Conservation (phyloP, 805 yeast genomes). For the Wickerhamiella lipophila region DNA sequence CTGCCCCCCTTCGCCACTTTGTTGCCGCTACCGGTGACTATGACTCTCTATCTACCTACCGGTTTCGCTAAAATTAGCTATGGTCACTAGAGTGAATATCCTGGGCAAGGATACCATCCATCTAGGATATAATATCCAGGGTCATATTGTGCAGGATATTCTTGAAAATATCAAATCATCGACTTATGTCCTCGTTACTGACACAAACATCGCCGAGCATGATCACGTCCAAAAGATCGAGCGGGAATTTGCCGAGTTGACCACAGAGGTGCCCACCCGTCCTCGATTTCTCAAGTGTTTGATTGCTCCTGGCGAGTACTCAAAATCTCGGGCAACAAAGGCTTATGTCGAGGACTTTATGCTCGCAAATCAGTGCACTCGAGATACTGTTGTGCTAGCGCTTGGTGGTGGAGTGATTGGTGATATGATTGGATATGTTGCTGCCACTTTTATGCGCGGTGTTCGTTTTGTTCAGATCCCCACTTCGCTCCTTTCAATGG, state of each 20-base stretch:
- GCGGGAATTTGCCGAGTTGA: conserved; percentile 17
- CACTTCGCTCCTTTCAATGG: conserved; percentile 90
- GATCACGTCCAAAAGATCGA: conserved; percentile 38
- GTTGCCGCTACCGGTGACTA: background rate
- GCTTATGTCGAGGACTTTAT: conserved; percentile 87
- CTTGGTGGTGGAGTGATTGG: conserved; percentile 98
- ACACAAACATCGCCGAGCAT: conserved; percentile 48
- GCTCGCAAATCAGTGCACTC: conserved; percentile 72
- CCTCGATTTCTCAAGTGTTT: conserved; percentile 54
- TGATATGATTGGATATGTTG: conserved; percentile 97
- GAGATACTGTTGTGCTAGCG: conserved; percentile 89
- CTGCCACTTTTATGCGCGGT: conserved; percentile 99
- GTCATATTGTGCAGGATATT: conserved; percentile 59
- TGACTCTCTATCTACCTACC: background rate
- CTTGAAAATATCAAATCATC: conserved; percentile 54
- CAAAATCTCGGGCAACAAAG: conserved; percentile 77
- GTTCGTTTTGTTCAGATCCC: conserved; percentile 89
- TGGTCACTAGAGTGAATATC: conserved; percentile 45
- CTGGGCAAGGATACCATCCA: conserved; percentile 76
- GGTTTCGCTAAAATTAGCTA: background rate
- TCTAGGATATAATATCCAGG: conserved; percentile 72
- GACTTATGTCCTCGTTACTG: conserved; percentile 85
- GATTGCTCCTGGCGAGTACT: conserved; percentile 87
- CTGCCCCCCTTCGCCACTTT: background rate
- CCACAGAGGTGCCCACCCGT: background rate